phyloP scores from a whole-genome alignment of 352 stramenopile species.

The Globisporangium ultimum region DNA sequence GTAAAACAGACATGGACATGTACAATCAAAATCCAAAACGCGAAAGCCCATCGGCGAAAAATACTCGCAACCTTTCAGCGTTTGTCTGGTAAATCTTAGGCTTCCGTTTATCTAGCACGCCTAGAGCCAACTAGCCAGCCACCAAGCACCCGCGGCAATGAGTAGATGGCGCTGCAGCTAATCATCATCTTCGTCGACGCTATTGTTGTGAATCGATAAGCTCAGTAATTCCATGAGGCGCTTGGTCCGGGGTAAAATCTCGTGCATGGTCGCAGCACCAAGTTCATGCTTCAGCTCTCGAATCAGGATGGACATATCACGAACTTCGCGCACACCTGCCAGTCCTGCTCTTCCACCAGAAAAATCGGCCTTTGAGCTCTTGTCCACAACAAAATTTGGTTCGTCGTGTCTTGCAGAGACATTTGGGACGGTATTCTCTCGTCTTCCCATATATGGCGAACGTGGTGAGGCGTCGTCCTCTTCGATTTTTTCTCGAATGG shows the following conservation, averaged over 20 bases:
- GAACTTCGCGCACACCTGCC: slow-evolving; percentile 64
- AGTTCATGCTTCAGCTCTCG: slow-evolving; percentile 79
- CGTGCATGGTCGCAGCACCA: slow-evolving; percentile 60
- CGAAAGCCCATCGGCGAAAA: too few relatives aligned
- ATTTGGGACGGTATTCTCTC: not conserved
- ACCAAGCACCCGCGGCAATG: not conserved
- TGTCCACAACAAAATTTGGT: slow-evolving; percentile 69
- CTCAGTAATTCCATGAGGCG: slow-evolving; percentile 81
- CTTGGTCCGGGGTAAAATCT: slow-evolving; percentile 74
- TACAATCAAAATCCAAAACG: too few relatives aligned
- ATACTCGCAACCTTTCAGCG: too few relatives aligned
- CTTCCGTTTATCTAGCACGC: too few relatives aligned
- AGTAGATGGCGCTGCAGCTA: not conserved
- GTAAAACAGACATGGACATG: too few relatives aligned
- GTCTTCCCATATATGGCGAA: not conserved
- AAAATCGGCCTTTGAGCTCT: slow-evolving; percentile 6
- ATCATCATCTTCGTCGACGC: slow-evolving; percentile 15
- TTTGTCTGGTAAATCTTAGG: too few relatives aligned
- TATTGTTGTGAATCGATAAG: slow-evolving; percentile 52
- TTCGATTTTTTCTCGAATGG: slow-evolving; percentile 32
- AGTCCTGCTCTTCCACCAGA: slow-evolving; percentile 24
- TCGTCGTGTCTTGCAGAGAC: slow-evolving; percentile 12
- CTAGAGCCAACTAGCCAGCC: too few relatives aligned
- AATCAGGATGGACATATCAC: slow-evolving; percentile 65
- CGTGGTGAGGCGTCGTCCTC: slow-evolving; percentile 12